Evolutionary conservation across 805 yeast genomes (phyloP).

Genomic region (Vanderwaltozyma verrucispora): DNA sequence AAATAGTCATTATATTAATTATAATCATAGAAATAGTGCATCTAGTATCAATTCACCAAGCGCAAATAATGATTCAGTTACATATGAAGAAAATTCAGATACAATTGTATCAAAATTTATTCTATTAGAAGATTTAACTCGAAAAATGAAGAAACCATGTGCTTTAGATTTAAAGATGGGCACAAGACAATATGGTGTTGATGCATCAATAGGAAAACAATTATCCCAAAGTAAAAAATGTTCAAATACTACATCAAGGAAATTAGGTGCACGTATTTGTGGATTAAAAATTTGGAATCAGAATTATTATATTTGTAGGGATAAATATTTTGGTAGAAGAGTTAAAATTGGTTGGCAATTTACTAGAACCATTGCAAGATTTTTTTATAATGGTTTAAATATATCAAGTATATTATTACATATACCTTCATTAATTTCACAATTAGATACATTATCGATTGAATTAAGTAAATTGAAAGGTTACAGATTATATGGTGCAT

Average conservation of each 20-base stretch:
- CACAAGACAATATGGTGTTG: constrained; percentile 96
- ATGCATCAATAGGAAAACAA: constrained; percentile 63
- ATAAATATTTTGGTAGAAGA: constrained; percentile 86
- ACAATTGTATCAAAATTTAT: constrained; percentile 49
- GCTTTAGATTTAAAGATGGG: constrained; percentile 97
- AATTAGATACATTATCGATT: constrained; percentile 45
- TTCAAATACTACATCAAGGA: constrained; percentile 63
- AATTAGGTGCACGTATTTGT: constrained; percentile 84
- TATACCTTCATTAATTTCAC: constrained; percentile 54
- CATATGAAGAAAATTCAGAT: constrained; percentile 19
- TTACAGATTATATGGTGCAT: constrained; percentile 86
- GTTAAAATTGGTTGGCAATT: constrained; percentile 66
- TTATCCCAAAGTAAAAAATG: constrained; percentile 78
- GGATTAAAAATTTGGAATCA: constrained; percentile 84
- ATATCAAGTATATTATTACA: constrained; percentile 50
- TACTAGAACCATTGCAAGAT: constrained; percentile 61
- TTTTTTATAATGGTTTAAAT: constrained; percentile 64
- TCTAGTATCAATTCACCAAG: background rate
- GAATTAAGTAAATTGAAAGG: constrained; percentile 52
- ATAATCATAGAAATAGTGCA: background rate
- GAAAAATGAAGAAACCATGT: constrained; percentile 74
- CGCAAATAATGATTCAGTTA: constrained; percentile 11
- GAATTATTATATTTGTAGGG: constrained; percentile 51
- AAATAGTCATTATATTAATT: too few relatives aligned
- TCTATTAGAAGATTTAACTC: constrained; percentile 80